These are phyloP conservation scores for Amylocarpus encephaloides DNA, from an alignment of 2,329 filamentous ascomycete species.

Conservation along the genomic window DNA sequence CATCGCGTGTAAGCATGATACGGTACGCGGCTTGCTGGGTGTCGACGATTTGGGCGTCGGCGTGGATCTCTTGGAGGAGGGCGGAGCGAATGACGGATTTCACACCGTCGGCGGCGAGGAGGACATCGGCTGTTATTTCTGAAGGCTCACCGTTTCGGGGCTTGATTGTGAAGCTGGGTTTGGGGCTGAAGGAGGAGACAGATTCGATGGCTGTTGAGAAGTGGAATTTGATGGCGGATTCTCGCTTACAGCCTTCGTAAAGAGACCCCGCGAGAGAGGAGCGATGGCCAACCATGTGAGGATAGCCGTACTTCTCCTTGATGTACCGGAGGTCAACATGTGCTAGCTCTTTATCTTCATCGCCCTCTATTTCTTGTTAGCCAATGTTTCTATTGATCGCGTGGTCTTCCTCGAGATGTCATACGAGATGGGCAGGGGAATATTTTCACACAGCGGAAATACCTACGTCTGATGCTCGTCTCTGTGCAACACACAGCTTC, in stretches of 20 bases:
- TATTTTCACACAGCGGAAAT: not conserved
- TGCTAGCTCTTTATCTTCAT: constrained; percentile 61
- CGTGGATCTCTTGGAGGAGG: constrained; percentile 46
- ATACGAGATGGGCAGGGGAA: not conserved
- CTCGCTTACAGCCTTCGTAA: constrained; percentile 61
- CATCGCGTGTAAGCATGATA: constrained; percentile 64
- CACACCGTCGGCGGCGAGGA: constrained; percentile 51
- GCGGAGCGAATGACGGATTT: constrained; percentile 45
- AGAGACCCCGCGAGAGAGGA: constrained; percentile 63
- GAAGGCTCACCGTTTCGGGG: constrained; percentile 46
- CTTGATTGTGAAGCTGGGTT: constrained; percentile 52
- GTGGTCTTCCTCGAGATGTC: not conserved
- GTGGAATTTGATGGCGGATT: constrained; percentile 60
- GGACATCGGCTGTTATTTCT: constrained; percentile 46
- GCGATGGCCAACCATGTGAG: constrained; percentile 76
- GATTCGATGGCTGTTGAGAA: constrained; percentile 52
- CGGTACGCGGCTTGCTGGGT: constrained; percentile 74
- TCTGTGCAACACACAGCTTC: constrained; percentile 66
- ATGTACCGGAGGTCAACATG: constrained; percentile 66
- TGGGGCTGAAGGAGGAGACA: constrained; percentile 53
- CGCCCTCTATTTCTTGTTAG: constrained; percentile 46
- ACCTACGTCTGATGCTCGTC: constrained; percentile 63
- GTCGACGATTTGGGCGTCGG: constrained; percentile 48
- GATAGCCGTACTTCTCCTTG: constrained; percentile 60
- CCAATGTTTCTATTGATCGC: not conserved